Percentiles rank a stretch among this genome's conserved stretches.
Conservation (phyloP, 495 filamentous ascomycete genomes). For the Letharia lupina region DNA sequence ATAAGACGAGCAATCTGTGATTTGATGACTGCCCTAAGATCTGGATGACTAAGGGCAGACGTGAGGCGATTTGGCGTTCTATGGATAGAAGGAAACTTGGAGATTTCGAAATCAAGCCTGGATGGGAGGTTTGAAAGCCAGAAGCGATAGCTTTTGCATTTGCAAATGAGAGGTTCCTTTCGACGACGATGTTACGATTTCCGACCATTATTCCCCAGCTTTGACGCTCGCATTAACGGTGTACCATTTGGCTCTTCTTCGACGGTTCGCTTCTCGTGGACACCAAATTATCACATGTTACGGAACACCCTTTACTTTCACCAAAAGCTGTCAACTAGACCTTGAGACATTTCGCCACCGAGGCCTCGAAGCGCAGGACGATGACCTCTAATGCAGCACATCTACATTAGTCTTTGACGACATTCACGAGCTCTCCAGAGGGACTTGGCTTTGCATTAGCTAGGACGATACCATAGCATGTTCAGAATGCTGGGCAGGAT, state of each 20-base stretch:
- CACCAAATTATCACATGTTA: slow-evolving; percentile 3
- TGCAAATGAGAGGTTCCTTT: slow-evolving; percentile 10
- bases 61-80: slow-evolving; percentile 9
- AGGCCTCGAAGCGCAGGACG: background rate
- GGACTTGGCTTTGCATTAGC: slow-evolving; percentile 5
- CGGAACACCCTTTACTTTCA: background rate
- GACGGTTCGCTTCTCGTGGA: slow-evolving; percentile 2
- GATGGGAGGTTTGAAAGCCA: background rate
- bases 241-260: background rate
- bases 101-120: background rate
- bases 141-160: slow-evolving; percentile 17
- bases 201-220: slow-evolving; percentile 9
- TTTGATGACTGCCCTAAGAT: slow-evolving; percentile 13
- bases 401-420: slow-evolving; percentile 5
- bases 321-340: slow-evolving; percentile 3
- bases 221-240: slow-evolving; percentile 2
- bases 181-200: slow-evolving; percentile 16
- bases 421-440: slow-evolving; percentile 1
- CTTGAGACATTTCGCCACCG: background rate
- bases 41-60: slow-evolving; percentile 10
- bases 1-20: background rate
- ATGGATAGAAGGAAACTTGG: slow-evolving; percentile 18
- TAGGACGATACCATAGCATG: background rate
- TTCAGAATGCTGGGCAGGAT: slow-evolving; percentile 10
- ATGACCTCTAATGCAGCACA: background rate